Evolutionary conservation across 2,329 filamentous ascomycete genomes (phyloP).

Genomic region (Westerdykella ornata): DNA sequence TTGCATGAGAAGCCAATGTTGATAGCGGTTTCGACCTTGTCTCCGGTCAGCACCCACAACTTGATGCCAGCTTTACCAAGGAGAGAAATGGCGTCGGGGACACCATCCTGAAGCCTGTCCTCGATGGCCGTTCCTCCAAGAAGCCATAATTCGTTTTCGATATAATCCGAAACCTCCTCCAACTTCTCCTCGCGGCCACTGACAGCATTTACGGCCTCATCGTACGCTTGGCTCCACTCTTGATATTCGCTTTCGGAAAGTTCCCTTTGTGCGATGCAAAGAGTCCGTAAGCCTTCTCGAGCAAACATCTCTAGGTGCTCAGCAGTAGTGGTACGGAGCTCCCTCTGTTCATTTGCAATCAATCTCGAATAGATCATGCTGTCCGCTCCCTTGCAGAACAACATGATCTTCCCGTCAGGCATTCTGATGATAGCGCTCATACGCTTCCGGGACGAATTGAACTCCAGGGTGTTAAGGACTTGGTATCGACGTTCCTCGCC

Average conservation of each 20-base stretch:
- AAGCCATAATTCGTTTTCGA: constrained; percentile 82
- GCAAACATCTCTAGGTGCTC: constrained; percentile 97
- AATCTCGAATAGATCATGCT: constrained; percentile 94
- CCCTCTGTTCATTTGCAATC: constrained; percentile 74
- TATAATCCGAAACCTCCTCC: constrained; percentile 79
- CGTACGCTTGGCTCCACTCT: constrained; percentile 78
- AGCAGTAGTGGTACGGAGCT: constrained; percentile 75
- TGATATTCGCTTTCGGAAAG: constrained; percentile 77
- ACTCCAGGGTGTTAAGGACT: constrained; percentile 91
- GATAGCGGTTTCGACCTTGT: constrained; percentile 98
- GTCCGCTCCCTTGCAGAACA: constrained; percentile 97
- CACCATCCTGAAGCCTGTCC: constrained; percentile 91
- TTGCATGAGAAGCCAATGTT: constrained; percentile 99
- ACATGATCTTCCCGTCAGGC: constrained; percentile 80
- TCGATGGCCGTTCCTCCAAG: constrained; percentile 95
- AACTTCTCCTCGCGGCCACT: constrained; percentile 87
- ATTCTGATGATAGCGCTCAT: constrained; percentile 97
- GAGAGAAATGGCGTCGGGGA: constrained; percentile 89
- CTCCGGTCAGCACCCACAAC: constrained; percentile 94
- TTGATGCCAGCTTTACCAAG: constrained; percentile 94
- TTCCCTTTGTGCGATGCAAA: constrained; percentile 83
- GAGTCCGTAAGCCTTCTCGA: constrained; percentile 83
- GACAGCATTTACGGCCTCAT: constrained; percentile 76
- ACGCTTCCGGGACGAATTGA: constrained; percentile 91
- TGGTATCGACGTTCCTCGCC: constrained; percentile 79